These are phyloP conservation scores for Lipomyces anomalus DNA, from an alignment of 805 yeast genomes.

Conservation along the genomic window DNA sequence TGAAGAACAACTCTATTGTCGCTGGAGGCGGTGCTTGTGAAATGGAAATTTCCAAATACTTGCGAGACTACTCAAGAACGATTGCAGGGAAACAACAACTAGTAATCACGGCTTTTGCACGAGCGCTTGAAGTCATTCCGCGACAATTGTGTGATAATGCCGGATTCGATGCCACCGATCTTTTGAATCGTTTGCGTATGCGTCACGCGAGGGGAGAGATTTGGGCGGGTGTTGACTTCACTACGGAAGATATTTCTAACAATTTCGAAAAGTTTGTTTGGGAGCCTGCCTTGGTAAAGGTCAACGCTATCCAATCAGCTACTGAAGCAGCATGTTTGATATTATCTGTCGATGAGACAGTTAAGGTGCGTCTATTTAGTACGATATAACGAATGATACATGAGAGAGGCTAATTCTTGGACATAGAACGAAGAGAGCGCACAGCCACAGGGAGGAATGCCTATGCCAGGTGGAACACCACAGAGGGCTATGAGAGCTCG, in stretches of 20 bases:
- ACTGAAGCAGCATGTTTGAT: conserved; percentile 94
- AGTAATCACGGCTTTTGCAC: conserved; percentile 86
- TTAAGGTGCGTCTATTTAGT: conserved; percentile 22
- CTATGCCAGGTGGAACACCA: conserved; percentile 25
- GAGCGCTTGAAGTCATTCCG: conserved; percentile 92
- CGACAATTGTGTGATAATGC: conserved; percentile 97
- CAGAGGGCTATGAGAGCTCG: conserved; percentile 23
- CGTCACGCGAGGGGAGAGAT: conserved; percentile 89
- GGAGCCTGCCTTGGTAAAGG: conserved; percentile 96
- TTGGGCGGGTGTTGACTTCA: conserved; percentile 92
- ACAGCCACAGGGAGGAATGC: conserved; percentile 31
- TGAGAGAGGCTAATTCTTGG: no score
- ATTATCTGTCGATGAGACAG: conserved; percentile 92
- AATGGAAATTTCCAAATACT: conserved; percentile 87
- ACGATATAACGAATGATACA: no score
- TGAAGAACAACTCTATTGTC: conserved; percentile 77
- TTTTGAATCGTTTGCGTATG: conserved; percentile 83
- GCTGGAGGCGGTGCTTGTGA: conserved; percentile 99
- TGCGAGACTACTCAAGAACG: conserved; percentile 79
- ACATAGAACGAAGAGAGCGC: conserved; percentile 38
- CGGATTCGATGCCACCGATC: conserved; percentile 97
- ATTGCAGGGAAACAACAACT: conserved; percentile 96
- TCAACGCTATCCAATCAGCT: conserved; percentile 90
- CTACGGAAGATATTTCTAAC: conserved; percentile 70
- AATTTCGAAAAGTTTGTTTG: conserved; percentile 84